These are phyloP conservation scores for Zygoascus tannicola DNA, from an alignment of 805 yeast species.

Conservation along the genomic window DNA sequence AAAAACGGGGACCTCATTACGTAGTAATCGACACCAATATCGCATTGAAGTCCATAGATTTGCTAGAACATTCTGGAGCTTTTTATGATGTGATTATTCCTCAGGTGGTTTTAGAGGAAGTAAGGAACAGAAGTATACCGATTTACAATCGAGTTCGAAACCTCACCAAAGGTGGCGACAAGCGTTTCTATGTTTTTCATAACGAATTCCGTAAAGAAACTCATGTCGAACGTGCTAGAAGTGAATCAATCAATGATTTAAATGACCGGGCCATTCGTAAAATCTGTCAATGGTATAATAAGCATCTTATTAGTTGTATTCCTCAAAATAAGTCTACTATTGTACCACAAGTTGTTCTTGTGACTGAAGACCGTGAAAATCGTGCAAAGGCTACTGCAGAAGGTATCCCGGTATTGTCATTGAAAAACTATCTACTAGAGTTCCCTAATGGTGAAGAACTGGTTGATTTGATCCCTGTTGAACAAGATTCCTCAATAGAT, in stretches of 20 bases:
- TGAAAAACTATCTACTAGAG: conserved; percentile 60
- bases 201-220: conserved; percentile 80
- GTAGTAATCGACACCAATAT: conserved; percentile 82
- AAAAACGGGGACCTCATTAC: conserved; percentile 61
- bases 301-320: conserved; percentile 42
- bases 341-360: conserved; percentile 26
- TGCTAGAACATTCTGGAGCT: conserved; percentile 65
- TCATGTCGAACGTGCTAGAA: conserved; percentile 47
- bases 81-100: conserved; percentile 91
- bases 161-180: conserved; percentile 58
- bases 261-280: conserved; percentile 85
- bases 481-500: conserved; percentile 35
- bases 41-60: conserved; percentile 78
- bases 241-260: conserved; percentile 77
- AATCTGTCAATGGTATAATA: conserved; percentile 59
- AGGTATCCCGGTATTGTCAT: conserved; percentile 45
- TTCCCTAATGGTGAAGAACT: conserved; percentile 68
- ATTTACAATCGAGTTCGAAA: conserved; percentile 77
- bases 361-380: conserved; percentile 75
- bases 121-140: conserved; percentile 77
- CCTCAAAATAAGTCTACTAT: conserved; percentile 12
- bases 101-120: conserved; percentile 91
- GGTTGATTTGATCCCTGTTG: conserved; percentile 63
- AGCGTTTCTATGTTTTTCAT: conserved; percentile 84
- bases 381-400: conserved; percentile 45